Conservation (phyloP, 352 stramenopile genomes). For the Globisporangium heterothallicum region DNA sequence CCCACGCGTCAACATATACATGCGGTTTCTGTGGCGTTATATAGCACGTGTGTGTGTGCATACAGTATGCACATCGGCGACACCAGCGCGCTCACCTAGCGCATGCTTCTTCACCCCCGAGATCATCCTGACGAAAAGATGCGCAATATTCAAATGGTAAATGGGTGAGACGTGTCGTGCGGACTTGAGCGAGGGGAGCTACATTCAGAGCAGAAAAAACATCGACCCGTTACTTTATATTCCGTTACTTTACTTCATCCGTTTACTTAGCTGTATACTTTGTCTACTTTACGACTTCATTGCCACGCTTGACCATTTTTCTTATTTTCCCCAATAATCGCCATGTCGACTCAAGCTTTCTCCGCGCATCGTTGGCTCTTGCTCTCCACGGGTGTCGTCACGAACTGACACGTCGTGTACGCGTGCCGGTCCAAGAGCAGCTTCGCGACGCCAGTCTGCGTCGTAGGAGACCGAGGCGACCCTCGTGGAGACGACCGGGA, state of each 20-base stretch:
- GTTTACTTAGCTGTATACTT: too few species aligned
- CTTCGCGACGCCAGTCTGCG: slow-evolving; percentile 31
- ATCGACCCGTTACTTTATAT: too few species aligned
- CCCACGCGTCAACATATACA: background rate
- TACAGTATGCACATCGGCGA: background rate
- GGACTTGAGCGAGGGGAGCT: too few species aligned
- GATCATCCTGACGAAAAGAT: background rate
- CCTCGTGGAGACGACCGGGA: background rate
- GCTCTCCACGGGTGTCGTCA: slow-evolving; percentile 26
- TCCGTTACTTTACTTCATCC: too few species aligned
- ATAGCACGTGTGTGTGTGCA: background rate
- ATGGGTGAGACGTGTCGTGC: background rate
- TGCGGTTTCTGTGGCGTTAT: background rate
- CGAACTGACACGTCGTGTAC: slow-evolving; percentile 41
- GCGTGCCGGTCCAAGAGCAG: slow-evolving; percentile 56
- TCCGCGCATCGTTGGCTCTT: slow-evolving; percentile 14
- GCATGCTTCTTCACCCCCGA: slow-evolving; percentile 28
- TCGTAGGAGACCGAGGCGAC: slow-evolving; percentile 4
- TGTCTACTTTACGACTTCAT: background rate
- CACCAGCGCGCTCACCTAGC: slow-evolving; percentile 17
- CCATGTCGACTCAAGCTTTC: slow-evolving; percentile 14
- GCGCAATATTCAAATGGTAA: background rate
- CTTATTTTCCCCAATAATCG: too few species aligned
- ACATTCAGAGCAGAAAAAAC: too few species aligned
- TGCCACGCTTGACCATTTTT: too few species aligned